Conservation (phyloP, 1,139 yeast species). For the Meyerozyma smithsonii region DNA sequence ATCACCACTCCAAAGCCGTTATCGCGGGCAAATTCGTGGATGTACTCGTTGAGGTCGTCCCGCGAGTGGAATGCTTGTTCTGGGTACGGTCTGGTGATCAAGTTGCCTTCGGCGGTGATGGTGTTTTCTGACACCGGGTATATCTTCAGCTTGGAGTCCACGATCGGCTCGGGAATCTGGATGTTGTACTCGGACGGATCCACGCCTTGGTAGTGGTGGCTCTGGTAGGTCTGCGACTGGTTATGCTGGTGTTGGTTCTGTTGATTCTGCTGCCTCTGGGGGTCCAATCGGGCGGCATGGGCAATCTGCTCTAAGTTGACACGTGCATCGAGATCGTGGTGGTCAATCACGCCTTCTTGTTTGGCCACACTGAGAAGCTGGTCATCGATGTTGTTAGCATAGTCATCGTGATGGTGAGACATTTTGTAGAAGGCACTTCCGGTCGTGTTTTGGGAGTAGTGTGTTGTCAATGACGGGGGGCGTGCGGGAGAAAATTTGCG, state of each 20-base stretch:
- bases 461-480: slow-evolving; percentile 11
- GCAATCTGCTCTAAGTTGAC: slow-evolving; percentile 33
- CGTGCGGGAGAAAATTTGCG: not conserved
- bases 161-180: slow-evolving; percentile 46
- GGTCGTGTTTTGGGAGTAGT: slow-evolving; percentile 28
- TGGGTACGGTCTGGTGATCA: slow-evolving; percentile 52
- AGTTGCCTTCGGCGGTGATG: slow-evolving; percentile 45
- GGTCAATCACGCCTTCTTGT: slow-evolving; percentile 26
- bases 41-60: slow-evolving; percentile 50
- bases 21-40: slow-evolving; percentile 52
- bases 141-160: slow-evolving; percentile 41
- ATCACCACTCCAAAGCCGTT: slow-evolving; percentile 58
- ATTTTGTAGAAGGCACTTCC: slow-evolving; percentile 10
- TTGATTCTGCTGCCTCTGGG: slow-evolving; percentile 7
- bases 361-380: slow-evolving; percentile 38
- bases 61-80: slow-evolving; percentile 49
- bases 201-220: slow-evolving; percentile 16
- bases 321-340: slow-evolving; percentile 24
- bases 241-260: slow-evolving; percentile 5
- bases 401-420: slow-evolving; percentile 26
- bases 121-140: slow-evolving; percentile 46
- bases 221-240: slow-evolving; percentile 3
- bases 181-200: slow-evolving; percentile 43
- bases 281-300: slow-evolving; percentile 19
- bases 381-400: slow-evolving; percentile 43